Evolutionary conservation across 179 eudicot species (phyloP), one percentile per base, ranked within the genome.

Genomic region (Vitellaria paradoxa): DNA sequence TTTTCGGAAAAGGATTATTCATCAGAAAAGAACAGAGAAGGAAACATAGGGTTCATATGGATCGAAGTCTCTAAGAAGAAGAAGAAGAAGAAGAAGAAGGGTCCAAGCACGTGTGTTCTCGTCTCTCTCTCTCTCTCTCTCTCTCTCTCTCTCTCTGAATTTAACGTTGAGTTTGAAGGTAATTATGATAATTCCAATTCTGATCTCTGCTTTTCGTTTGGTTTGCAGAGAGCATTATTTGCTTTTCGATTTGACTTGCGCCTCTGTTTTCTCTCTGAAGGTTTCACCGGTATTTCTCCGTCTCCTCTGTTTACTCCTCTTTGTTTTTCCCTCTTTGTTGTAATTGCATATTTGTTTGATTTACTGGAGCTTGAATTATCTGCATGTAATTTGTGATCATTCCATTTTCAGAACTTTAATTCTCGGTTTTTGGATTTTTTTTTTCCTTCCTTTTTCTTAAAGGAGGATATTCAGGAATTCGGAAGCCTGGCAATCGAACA

Each of bases 91-190:
- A 30, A 30, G 37, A 30, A 30, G 77, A 62, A 63, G 56, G 69
- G 60, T 74, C 77, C 60, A 74, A 46, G 52, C 59, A 63, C 77
- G n/a, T 45, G 68, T 60, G 6, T 56, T 21, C 23, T 49, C 45
- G 20, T 68, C 60, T 69, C 73, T 55, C 13, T 72, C 15, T 53
- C n/a, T 72, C 42, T 73, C 79, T 56, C 30, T 68, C 60, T 69
- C 73, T 68, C 60, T 69, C 73, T 55, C 13, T 72, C 15, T 53
- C n/a, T 72, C 42, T 73, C 79, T 56, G 56, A 67, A 76, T 65
- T 47, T 76, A 65, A 72, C 62, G 6, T 20, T 76, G 42, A 66
- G 55, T 65, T 65, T 68, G 24, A 14, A 76, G 52, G 23, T 68
- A 20, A 40, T 55, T 2, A 66, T 13, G 62, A 37, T 76, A 52